Conservation (phyloP, 495 filamentous ascomycete species). For the Halenospora varia region DNA sequence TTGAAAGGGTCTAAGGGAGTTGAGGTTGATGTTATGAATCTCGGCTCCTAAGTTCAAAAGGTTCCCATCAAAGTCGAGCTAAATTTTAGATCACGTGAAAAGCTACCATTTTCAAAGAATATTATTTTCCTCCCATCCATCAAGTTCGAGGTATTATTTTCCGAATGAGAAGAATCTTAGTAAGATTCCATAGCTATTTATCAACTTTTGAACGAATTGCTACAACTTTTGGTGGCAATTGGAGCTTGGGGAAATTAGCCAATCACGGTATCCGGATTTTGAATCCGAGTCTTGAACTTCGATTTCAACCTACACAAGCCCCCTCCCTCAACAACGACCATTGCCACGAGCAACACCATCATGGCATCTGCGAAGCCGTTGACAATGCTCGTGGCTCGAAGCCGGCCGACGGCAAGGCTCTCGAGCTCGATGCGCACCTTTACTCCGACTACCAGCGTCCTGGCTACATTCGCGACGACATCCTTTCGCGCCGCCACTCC, state of each 20-base stretch:
- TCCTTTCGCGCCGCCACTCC: conserved; percentile 71
- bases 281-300: background rate
- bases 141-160: no score
- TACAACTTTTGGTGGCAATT: conserved; percentile 16
- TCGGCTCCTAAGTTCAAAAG: background rate
- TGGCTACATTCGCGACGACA: conserved; percentile 37
- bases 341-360: conserved; percentile 28
- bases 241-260: conserved; percentile 10
- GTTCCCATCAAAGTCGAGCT: background rate
- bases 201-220: no score
- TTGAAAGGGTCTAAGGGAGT: conserved; percentile 1
- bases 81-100: background rate
- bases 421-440: conserved; percentile 17
- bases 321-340: conserved; percentile 19
- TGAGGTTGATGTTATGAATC: conserved; percentile 9
- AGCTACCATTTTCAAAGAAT: no score
- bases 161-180: no score
- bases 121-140: no score
- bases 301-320: background rate
- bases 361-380: conserved; percentile 54
- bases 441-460: conserved; percentile 31
- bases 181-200: no score
- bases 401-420: conserved; percentile 34
- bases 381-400: conserved; percentile 45
- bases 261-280: conserved; percentile 18